Conservation (phyloP, 2,329 filamentous ascomycete genomes). For the Curvularia spicifera region DNA sequence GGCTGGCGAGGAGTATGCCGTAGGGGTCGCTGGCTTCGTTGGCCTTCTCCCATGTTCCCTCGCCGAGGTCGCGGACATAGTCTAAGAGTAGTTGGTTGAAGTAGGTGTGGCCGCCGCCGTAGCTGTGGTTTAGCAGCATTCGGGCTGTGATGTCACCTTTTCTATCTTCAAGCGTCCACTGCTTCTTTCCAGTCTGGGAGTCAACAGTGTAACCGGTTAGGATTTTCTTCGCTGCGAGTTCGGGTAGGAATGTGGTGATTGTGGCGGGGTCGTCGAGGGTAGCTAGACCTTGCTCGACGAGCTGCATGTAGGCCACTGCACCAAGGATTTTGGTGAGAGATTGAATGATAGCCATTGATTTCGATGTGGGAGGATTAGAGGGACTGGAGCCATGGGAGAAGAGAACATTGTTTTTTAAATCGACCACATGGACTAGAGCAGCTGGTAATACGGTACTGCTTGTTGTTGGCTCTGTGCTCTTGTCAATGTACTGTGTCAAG, state of each 20-base stretch:
- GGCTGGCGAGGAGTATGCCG: conserved; percentile 20
- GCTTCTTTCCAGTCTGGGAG: conserved; percentile 9
- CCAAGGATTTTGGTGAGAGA: conserved; percentile 37
- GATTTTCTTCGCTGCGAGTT: conserved; percentile 30
- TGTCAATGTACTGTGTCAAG: conserved; percentile 1
- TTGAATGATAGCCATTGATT: conserved; percentile 25
- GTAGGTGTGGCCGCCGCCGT: conserved; percentile 54
- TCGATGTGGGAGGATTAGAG: conserved; percentile 14
- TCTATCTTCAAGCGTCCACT: conserved; percentile 22
- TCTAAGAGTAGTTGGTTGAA: conserved; percentile 49
- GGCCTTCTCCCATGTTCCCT: conserved; percentile 8
- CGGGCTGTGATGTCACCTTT: conserved; percentile 28
- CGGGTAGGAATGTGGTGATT: conserved; percentile 26
- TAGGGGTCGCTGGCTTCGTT: conserved; percentile 28
- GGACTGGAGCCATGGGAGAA: conserved; percentile 28
- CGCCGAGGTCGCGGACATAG: conserved; percentile 21
- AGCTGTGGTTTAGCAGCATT: conserved; percentile 58
- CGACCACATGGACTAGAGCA: conserved; percentile 29
- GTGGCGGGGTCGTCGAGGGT: conserved; percentile 26
- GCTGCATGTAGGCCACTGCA: conserved; percentile 34
- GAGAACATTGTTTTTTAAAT: conserved; percentile 21
- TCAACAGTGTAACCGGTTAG: conserved; percentile 20
- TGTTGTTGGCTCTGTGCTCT: conserved; percentile 1
- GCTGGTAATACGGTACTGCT: conserved; percentile 20
- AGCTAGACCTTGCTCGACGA: conserved; percentile 26